Percentiles rank a stretch among this genome's conserved stretches.
Evolutionary conservation across 192 early-diverging fungal species (phyloP).

Genomic region (Coemansia sp.): DNA sequence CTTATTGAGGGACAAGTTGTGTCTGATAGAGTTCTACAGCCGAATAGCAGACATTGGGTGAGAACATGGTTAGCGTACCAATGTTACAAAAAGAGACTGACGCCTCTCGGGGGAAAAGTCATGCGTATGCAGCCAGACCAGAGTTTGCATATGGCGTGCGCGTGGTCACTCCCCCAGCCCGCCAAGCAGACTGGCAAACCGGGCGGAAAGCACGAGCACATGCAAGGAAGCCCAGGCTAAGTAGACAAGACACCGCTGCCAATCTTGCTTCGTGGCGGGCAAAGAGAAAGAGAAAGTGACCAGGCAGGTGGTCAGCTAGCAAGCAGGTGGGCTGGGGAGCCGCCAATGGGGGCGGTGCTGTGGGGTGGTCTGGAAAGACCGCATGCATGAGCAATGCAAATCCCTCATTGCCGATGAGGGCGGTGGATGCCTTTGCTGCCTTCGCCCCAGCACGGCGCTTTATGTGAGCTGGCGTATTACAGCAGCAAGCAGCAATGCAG

Average conservation of each 20-base stretch:
- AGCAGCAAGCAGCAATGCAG: slow-evolving; percentile 5
- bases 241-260: background rate
- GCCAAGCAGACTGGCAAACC: background rate
- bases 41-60: background rate
- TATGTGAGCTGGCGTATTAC: background rate
- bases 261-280: background rate
- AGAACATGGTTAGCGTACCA: background rate
- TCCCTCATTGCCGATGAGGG: slow-evolving; percentile 15
- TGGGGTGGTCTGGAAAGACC: slow-evolving; percentile 28
- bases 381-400: slow-evolving; percentile 50
- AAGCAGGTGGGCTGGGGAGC: background rate
- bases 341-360: slow-evolving; percentile 5
- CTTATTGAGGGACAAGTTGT: slow-evolving; percentile 85
- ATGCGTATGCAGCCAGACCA: slow-evolving; percentile 3
- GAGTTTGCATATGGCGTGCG: background rate
- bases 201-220: slow-evolving; percentile 4
- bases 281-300: background rate
- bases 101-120: background rate
- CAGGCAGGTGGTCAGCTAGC: background rate
- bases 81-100: background rate
- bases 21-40: slow-evolving; percentile 86
- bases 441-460: background rate
- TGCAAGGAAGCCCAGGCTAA: background rate
- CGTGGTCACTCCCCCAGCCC: background rate
- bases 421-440: background rate